These are phyloP conservation scores for Boletales sp. DNA, from an alignment of 768 basidiomycete genomes.

Conservation along the genomic window DNA sequence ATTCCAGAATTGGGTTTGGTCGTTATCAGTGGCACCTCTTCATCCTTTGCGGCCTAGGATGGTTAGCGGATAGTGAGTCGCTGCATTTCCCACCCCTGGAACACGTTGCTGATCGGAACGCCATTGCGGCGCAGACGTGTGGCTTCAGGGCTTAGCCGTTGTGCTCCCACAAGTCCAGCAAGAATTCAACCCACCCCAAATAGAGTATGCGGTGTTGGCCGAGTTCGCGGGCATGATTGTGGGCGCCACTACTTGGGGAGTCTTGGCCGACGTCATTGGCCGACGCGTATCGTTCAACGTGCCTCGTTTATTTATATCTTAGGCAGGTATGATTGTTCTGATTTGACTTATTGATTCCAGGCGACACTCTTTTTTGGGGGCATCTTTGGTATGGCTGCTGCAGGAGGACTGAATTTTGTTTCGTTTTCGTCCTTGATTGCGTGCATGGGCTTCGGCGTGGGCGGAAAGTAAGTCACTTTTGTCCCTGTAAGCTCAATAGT, in stretches of 20 bases:
- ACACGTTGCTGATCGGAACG: constrained; percentile 12
- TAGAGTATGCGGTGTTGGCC: constrained; percentile 45
- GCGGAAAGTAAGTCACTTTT: constrained; percentile 43
- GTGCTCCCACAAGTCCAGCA: constrained; percentile 42
- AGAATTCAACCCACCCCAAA: constrained; percentile 39
- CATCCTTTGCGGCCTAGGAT: constrained; percentile 43
- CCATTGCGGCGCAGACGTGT: constrained; percentile 20
- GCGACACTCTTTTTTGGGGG: constrained; percentile 37
- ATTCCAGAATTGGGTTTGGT: constrained; percentile 46
- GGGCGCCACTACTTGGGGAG: constrained; percentile 48
- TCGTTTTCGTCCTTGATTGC: constrained; percentile 44
- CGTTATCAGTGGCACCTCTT: constrained; percentile 49
- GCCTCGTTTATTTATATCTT: not conserved
- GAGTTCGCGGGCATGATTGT: constrained; percentile 48
- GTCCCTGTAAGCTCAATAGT: constrained; percentile 10
- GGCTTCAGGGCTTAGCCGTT: constrained; percentile 47
- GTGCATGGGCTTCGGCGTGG: constrained; percentile 47
- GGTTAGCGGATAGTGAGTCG: constrained; percentile 46
- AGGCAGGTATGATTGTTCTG: not conserved
- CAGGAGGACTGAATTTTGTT: constrained; percentile 43
- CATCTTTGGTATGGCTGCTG: constrained; percentile 50
- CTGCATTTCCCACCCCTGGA: constrained; percentile 13
- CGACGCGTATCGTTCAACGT: constrained; percentile 44
- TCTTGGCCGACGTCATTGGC: constrained; percentile 48
- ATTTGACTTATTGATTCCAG: constrained; percentile 8